phyloP scores from a whole-genome alignment of 1,284 basidiomycete genomes.

The Ustilago bromivora region DNA sequence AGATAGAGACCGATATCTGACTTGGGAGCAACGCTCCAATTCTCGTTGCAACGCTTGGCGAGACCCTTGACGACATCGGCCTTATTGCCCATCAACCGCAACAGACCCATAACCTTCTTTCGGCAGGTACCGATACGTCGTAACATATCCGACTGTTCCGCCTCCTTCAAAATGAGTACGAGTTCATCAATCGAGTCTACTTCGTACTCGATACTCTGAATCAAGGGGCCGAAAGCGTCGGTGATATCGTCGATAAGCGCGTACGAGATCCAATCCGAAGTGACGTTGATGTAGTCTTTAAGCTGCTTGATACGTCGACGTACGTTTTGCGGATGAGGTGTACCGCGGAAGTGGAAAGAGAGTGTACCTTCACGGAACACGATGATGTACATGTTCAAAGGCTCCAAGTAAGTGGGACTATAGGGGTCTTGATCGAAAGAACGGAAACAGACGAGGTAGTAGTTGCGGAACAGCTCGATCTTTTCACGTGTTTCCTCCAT shows the following conservation, averaged over 20 bases:
- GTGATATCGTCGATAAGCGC: constrained; percentile 99
- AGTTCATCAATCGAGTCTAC: constrained; percentile 99
- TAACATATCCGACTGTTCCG: constrained; percentile 84
- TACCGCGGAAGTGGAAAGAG: constrained; percentile 97
- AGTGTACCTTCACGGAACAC: constrained; percentile 97
- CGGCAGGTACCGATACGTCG: constrained; percentile 93
- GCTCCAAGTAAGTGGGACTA: constrained; percentile 96
- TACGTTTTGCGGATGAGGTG: constrained; percentile 97
- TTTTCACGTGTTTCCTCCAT: constrained; percentile 99
- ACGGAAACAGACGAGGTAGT: constrained; percentile 99
- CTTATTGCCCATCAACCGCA: constrained; percentile 97
- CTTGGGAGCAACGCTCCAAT: constrained; percentile 98
- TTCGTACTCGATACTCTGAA: constrained; percentile 98
- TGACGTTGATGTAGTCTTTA: constrained; percentile 98
- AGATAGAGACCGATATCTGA: constrained; percentile 96
- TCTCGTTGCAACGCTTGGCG: constrained; percentile 96
- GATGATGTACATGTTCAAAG: constrained; percentile 99
- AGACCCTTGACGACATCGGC: constrained; percentile 99
- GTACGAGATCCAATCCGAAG: constrained; percentile 99
- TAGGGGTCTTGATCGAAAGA: constrained; percentile 99
- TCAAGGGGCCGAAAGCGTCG: constrained; percentile 97
- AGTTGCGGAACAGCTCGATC: constrained; percentile 98
- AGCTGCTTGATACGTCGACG: constrained; percentile 98
- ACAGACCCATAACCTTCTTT: constrained; percentile 98
- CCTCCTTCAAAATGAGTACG: constrained; percentile 91